phyloP scores from a whole-genome alignment of 495 filamentous ascomycete genomes.

The Daldinia decipiens region DNA sequence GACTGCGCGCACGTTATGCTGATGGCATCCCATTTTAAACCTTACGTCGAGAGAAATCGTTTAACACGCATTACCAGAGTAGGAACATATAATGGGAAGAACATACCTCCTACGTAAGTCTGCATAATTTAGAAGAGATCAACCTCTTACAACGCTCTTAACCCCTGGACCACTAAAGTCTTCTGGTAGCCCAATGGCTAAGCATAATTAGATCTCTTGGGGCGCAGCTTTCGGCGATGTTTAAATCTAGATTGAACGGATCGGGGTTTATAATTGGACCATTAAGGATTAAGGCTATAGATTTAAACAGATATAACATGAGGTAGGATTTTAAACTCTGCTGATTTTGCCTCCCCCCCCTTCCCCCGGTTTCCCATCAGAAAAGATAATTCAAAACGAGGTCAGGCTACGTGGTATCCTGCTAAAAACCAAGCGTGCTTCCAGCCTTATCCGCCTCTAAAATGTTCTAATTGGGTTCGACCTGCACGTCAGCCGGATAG shows the following conservation, averaged over 20 bases:
- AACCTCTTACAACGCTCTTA: background rate
- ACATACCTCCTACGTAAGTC: background rate
- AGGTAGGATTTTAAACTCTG: slow-evolving; percentile 31
- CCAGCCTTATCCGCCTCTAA: background rate
- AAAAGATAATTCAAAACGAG: background rate
- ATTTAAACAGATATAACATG: background rate
- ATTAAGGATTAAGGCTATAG: background rate
- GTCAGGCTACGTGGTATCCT: no score
- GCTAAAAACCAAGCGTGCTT: no score
- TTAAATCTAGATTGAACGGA: background rate
- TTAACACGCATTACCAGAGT: background rate
- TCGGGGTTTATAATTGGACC: background rate
- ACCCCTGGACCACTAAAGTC: slow-evolving; percentile 3
- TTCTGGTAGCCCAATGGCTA: background rate
- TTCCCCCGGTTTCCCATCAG: background rate
- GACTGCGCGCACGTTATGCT: background rate
- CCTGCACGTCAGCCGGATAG: background rate
- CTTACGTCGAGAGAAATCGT: background rate
- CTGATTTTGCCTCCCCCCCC: background rate
- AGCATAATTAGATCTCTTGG: slow-evolving; percentile 1
- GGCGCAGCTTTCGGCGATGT: background rate
- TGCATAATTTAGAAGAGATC: slow-evolving; percentile 1
- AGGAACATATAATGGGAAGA: background rate
- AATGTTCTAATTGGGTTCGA: background rate
- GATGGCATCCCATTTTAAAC: background rate